Conservation (phyloP, 2,329 filamentous ascomycete genomes). For the Talaromyces sp. region DNA sequence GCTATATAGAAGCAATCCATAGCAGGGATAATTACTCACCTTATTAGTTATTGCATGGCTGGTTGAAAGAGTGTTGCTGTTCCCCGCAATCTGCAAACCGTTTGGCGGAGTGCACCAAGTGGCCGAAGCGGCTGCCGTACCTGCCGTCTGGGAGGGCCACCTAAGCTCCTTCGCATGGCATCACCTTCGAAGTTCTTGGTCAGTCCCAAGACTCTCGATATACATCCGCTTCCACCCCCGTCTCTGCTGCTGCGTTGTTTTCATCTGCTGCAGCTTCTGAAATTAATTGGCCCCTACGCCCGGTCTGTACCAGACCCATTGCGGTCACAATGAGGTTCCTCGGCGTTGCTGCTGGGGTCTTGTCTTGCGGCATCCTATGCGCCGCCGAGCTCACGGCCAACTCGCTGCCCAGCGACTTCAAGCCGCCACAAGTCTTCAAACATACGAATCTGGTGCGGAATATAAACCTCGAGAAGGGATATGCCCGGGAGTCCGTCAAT, state of each 20-base stretch:
- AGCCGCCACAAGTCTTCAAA: conserved; percentile 85
- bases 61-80: not conserved
- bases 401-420: conserved; percentile 54
- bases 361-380: conserved; percentile 28
- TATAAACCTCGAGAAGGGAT: conserved; percentile 90
- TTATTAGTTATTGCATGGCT: not conserved
- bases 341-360: conserved; percentile 32
- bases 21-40: not conserved
- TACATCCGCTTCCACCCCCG: conserved; percentile 7
- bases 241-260: conserved; percentile 4
- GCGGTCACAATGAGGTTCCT: conserved; percentile 38
- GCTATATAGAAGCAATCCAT: not conserved
- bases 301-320: conserved; percentile 23
- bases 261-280: conserved; percentile 15
- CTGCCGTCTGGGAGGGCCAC: conserved; percentile 28
- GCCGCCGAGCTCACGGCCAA: conserved; percentile 28
- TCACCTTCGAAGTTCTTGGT: not conserved
- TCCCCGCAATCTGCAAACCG: not conserved
- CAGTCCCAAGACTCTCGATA: not conserved
- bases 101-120: conserved; percentile 25
- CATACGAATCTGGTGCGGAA: conserved; percentile 88
- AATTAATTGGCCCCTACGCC: conserved; percentile 20
- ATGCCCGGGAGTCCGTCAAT: conserved; percentile 85
- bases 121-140: conserved; percentile 32
- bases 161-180: conserved; percentile 25